Base-by-base conservation (phyloP, 2,329 filamentous ascomycete species). In the Ceratocystis ficicola region DNA sequence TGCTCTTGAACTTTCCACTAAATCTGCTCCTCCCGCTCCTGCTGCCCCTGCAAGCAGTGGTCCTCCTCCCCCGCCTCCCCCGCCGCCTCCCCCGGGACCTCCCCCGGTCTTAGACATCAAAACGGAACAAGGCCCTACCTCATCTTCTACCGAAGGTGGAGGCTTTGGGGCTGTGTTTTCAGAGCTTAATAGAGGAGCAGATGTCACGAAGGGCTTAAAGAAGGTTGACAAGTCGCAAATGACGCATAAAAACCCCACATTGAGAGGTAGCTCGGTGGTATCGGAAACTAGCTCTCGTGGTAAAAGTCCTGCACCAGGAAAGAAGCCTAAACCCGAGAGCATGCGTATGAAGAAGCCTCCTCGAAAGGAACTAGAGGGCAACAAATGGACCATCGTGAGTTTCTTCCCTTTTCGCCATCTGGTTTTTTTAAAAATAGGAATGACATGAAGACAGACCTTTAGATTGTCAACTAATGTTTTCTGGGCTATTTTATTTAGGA, bases 211-310 rank as follows among this genome's bases (percentile, higher is more conserved):
- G 70, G 86, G 89, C 41, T 81, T 99, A 44, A 88, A 89, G 70
- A 99, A 96, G 79, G 94, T 99, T 62, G 93, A 96, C 77, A 88
- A 87, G 73, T 94, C 89, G 65, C 82, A 97, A 75, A 96, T 96
- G 93, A 99, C 94, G 68, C 94, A 99, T 78, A 97, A 97, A 80
- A 99, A 99, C 76, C 94, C 94, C 15, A 84, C 86, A 8, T 80
- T 99, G 67, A 86, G 94, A 69, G 83, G 89, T 28, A 80, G 80
- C 68, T 88, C 89, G 12, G 82, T 84, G 1, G 89, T 93, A 2
- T 81, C 88, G 32, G 83, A 81, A 25, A 81, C 80, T 68, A 78
- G 79, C 50, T 80, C 81, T 5, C 83, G 89, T 62, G 85, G 83
- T 66, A 95, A 94, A 81, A 95, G 89, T 69, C 92, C 91, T 1